These are phyloP conservation scores for Coemansia sp. DNA, from an alignment of 192 early-diverging fungal genomes.

Conservation along the genomic window DNA sequence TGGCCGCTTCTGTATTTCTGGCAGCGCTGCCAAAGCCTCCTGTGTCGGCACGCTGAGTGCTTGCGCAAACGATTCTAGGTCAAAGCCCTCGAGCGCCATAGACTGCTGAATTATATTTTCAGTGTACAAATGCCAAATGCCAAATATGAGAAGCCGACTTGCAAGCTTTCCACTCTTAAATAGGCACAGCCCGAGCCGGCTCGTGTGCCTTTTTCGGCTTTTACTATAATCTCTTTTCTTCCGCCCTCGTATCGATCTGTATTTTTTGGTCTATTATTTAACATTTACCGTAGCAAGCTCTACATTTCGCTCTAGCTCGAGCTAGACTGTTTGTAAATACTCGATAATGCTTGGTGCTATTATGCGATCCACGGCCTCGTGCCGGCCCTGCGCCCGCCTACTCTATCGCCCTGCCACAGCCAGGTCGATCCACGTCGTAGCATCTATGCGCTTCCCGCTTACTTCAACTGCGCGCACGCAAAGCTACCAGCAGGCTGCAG, in stretches of 20 bases:
- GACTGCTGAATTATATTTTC: neutral
- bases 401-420: neutral
- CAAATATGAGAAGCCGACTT: neutral
- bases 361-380: neutral
- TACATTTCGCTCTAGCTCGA: slow-evolving; percentile 2
- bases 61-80: slow-evolving; percentile 44
- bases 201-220: too few species aligned
- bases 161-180: too few species aligned
- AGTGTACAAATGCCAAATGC: neutral
- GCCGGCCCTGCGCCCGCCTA: neutral
- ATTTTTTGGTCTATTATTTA: neutral
- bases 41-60: slow-evolving; percentile 47
- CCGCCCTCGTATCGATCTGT: neutral
- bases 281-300: neutral
- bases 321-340: neutral
- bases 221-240: too few species aligned
- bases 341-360: neutral
- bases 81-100: slow-evolving; percentile 38
- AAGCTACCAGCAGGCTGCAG: neutral
- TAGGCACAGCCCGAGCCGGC: too few species aligned
- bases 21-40: slow-evolving; percentile 41
- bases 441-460: neutral
- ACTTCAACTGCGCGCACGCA: neutral
- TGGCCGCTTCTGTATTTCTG: slow-evolving; percentile 40
- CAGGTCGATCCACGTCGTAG: neutral